A percentile compares a stretch with the other conserved stretches of the same genome.
These are phyloP conservation scores for Fraxinus dipetala DNA, from an alignment of 305 asterid species.

Conservation along the genomic window DNA sequence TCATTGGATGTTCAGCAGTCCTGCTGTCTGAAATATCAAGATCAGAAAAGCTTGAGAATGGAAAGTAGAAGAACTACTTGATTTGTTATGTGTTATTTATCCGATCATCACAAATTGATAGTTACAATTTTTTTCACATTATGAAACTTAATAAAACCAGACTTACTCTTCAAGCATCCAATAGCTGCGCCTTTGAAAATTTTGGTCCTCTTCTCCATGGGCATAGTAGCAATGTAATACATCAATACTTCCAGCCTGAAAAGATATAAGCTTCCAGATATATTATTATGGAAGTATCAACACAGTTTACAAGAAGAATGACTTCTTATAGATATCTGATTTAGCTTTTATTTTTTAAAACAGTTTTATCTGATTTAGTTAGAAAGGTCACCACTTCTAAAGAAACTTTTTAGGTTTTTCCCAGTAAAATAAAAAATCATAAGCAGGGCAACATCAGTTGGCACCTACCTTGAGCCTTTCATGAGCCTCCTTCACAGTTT, in stretches of 20 bases:
- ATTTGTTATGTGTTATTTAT: not conserved
- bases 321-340: constrained; percentile 6
- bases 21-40: constrained; percentile 7
- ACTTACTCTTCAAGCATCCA: constrained; percentile 99
- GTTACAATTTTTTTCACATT: not conserved
- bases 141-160: not conserved
- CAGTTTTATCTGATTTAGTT: not conserved
- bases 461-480: constrained; percentile 86
- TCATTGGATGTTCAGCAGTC: constrained; percentile 1
- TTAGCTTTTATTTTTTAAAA: not conserved
- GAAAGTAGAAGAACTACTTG: not conserved
- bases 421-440: constrained; percentile 17
- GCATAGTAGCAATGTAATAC: constrained; percentile 98
- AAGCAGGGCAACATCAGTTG: constrained; percentile 16
- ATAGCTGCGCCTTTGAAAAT: constrained; percentile 94
- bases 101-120: not conserved
- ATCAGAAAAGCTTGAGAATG: constrained; percentile 1
- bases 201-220: constrained; percentile 90
- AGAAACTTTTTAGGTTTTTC: not conserved
- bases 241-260: constrained; percentile 90
- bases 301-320: constrained; percentile 17
- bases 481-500: constrained; percentile 96
- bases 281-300: constrained; percentile 23
- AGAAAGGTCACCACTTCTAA: constrained; percentile 14
- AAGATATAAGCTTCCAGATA: constrained; percentile 21